phyloP scores from a whole-genome alignment of 2,329 filamentous ascomycete genomes.

The Chaetomiaceae sp. region DNA sequence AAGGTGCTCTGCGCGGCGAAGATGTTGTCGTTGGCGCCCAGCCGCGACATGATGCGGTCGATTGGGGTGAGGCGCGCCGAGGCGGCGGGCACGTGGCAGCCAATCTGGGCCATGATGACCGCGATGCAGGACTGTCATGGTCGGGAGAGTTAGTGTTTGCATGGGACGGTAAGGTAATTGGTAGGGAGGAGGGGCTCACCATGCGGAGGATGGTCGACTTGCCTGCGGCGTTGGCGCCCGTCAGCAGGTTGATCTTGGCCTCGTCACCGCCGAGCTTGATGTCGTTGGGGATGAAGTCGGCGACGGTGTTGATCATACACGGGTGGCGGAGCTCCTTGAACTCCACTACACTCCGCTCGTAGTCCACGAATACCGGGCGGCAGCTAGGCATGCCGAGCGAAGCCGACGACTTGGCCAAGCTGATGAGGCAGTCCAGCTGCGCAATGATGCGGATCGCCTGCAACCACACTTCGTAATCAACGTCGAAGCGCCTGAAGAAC shows the following conservation, averaged over 20 bases:
- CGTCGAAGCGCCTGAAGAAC: constrained; percentile 83
- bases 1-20: constrained; percentile 97
- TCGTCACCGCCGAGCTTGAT: constrained; percentile 74
- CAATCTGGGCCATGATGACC: constrained; percentile 95
- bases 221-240: constrained; percentile 92
- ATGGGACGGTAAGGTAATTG: too few relatives aligned
- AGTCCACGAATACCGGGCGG: constrained; percentile 78
- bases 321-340: constrained; percentile 91
- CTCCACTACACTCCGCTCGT: constrained; percentile 79
- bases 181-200: constrained; percentile 46
- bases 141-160: constrained; percentile 23
- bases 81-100: constrained; percentile 80
- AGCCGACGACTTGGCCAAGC: constrained; percentile 80
- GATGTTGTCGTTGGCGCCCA: constrained; percentile 98
- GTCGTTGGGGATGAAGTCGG: constrained; percentile 95
- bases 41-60: constrained; percentile 96
- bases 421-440: constrained; percentile 91
- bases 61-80: constrained; percentile 82
- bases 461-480: constrained; percentile 79
- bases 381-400: constrained; percentile 82
- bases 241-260: constrained; percentile 83
- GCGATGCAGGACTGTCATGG: constrained; percentile 72
- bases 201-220: constrained; percentile 96
- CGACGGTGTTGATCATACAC: constrained; percentile 82
- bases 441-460: constrained; percentile 83